Evolutionary conservation across 2,329 filamentous ascomycete genomes (phyloP).

Genomic region (Clonostachys solani): DNA sequence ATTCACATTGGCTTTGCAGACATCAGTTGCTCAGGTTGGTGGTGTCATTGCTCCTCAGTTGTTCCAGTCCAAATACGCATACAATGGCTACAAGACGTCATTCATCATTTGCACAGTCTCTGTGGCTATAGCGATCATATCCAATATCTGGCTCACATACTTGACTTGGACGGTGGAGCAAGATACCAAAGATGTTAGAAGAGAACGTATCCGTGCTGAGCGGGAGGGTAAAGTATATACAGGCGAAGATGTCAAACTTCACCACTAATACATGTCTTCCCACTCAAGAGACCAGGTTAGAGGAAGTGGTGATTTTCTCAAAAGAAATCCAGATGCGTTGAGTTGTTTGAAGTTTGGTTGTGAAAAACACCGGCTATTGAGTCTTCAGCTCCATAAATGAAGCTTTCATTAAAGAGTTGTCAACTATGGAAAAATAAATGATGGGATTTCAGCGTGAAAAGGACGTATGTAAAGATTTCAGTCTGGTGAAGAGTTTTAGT

Average conservation of each 20-base stretch:
- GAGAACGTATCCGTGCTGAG: constrained; percentile 3
- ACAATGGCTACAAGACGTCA: not conserved
- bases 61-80: constrained; percentile 32
- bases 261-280: too few relatives aligned
- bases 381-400: too few relatives aligned
- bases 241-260: not conserved
- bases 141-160: not conserved
- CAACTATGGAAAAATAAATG: too few relatives aligned
- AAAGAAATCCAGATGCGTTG: too few relatives aligned
- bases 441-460: too few relatives aligned
- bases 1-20: constrained; percentile 36
- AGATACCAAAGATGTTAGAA: not conserved
- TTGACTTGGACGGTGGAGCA: not conserved
- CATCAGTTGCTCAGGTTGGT: constrained; percentile 35
- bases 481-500: too few relatives aligned
- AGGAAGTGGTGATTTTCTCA: too few relatives aligned
- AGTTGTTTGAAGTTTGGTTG: too few relatives aligned
- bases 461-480: too few relatives aligned
- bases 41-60: constrained; percentile 38
- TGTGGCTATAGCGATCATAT: not conserved
- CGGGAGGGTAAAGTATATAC: not conserved
- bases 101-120: not conserved
- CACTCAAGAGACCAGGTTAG: too few relatives aligned
- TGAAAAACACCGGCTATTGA: too few relatives aligned
- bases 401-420: too few relatives aligned